Conservation (phyloP, 2,329 filamentous ascomycete genomes). For the Fonsecaea monophora region DNA sequence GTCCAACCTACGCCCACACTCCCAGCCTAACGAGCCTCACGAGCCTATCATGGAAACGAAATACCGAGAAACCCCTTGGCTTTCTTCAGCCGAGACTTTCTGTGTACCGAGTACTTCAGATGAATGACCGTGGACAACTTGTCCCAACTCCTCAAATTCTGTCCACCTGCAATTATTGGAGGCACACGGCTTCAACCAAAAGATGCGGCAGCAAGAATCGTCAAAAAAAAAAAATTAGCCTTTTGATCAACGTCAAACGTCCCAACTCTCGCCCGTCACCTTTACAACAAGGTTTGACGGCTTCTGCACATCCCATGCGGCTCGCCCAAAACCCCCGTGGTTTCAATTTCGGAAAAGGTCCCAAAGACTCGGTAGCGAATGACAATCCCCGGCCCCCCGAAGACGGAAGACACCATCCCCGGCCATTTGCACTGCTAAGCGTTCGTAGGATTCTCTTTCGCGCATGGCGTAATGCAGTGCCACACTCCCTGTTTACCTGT, state of each 20-base stretch:
- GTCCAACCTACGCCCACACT: no score
- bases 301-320: neutral
- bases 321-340: neutral
- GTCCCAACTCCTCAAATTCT: no score
- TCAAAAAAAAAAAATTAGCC: neutral
- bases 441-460: neutral
- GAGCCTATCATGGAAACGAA: no score
- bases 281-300: neutral
- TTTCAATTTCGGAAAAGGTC: neutral
- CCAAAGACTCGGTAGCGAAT: constrained; percentile 5
- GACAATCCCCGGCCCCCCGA: neutral
- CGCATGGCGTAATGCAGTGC: neutral
- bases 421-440: neutral
- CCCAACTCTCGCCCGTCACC: no score
- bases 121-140: no score
- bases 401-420: neutral
- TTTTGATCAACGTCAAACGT: neutral
- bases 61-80: no score
- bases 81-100: no score
- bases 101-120: no score
- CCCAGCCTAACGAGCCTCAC: no score
- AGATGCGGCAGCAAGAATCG: no score
- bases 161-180: no score
- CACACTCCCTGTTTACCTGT: neutral
- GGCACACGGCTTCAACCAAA: no score